Conservation (phyloP, 75 land plant genomes). For the Cupressus sempervirens region DNA sequence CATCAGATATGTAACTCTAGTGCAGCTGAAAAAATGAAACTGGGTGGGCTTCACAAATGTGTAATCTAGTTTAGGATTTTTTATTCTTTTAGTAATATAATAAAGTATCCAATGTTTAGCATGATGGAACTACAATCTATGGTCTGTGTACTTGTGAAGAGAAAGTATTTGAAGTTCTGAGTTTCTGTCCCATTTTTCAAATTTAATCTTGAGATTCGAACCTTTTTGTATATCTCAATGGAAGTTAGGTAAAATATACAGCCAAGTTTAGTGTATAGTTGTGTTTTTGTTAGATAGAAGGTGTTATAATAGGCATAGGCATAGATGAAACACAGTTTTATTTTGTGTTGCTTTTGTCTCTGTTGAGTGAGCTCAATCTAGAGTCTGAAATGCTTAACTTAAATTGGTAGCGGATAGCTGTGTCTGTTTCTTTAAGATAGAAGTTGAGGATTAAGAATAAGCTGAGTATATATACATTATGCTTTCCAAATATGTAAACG, state of each 20-base stretch:
- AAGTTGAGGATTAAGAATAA: too few species aligned
- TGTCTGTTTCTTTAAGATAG: too few species aligned
- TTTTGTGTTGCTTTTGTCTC: background rate
- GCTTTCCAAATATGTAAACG: too few species aligned
- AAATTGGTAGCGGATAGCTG: too few species aligned
- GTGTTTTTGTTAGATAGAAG: background rate
- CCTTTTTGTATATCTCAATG: background rate
- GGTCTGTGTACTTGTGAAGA: background rate
- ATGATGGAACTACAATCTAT: background rate
- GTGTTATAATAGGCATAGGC: background rate
- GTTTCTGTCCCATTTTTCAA: background rate
- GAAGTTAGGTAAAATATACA: background rate
- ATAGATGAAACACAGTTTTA: too few species aligned
- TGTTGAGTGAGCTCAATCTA: background rate
- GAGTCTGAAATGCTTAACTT: too few species aligned
- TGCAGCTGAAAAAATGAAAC: background rate
- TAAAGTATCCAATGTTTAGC: background rate
- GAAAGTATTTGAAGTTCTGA: background rate
- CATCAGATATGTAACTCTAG: constrained; percentile 2
- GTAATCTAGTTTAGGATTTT: background rate
- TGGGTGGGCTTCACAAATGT: background rate
- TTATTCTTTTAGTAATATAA: constrained; percentile 6
- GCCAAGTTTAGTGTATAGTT: background rate
- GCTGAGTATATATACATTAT: too few species aligned
- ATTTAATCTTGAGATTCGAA: background rate